Evolutionary conservation across 805 yeast species (phyloP).

Genomic region (Candida germanica): DNA sequence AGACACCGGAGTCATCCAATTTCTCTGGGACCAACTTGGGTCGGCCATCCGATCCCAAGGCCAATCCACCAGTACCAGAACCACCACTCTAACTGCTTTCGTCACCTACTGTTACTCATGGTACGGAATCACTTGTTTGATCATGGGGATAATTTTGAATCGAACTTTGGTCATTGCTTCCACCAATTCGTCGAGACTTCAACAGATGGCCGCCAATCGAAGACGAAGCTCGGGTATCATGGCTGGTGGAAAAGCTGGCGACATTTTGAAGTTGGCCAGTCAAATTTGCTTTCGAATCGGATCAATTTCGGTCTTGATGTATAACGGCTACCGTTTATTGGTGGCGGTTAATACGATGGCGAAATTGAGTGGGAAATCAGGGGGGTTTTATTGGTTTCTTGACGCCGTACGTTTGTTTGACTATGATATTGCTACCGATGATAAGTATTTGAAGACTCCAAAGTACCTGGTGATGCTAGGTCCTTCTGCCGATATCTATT

Average conservation of each 20-base stretch:
- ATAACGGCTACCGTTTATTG: constrained; percentile 25
- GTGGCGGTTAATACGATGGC: constrained; percentile 27
- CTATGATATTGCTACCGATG: constrained; percentile 19
- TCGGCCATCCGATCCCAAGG: constrained; percentile 10
- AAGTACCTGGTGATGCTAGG: constrained; percentile 32
- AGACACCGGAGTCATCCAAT: background rate
- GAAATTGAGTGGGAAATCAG: constrained; percentile 14
- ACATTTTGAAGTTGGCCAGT: constrained; percentile 19
- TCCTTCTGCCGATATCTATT: constrained; percentile 52
- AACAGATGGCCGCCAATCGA: constrained; percentile 18
- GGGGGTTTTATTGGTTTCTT: constrained; percentile 14
- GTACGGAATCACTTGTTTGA: constrained; percentile 36
- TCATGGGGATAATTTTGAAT: constrained; percentile 37
- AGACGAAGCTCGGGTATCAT: constrained; percentile 9
- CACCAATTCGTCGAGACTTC: constrained; percentile 24
- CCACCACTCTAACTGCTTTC: constrained; percentile 9
- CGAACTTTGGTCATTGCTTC: constrained; percentile 38
- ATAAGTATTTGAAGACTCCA: constrained; percentile 30
- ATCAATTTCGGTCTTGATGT: constrained; percentile 23
- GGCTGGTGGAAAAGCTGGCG: constrained; percentile 12
- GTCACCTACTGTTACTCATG: constrained; percentile 33
- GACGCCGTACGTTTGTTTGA: constrained; percentile 17
- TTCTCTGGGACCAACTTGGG: constrained; percentile 2
- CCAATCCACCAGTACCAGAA: constrained; percentile 1
- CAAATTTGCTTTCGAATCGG: constrained; percentile 25